Evolutionary conservation across 176 grass and related monocot genomes (phyloP), one percentile per base, ranked within the genome.

Genomic region (Coix lacrymajobi): DNA sequence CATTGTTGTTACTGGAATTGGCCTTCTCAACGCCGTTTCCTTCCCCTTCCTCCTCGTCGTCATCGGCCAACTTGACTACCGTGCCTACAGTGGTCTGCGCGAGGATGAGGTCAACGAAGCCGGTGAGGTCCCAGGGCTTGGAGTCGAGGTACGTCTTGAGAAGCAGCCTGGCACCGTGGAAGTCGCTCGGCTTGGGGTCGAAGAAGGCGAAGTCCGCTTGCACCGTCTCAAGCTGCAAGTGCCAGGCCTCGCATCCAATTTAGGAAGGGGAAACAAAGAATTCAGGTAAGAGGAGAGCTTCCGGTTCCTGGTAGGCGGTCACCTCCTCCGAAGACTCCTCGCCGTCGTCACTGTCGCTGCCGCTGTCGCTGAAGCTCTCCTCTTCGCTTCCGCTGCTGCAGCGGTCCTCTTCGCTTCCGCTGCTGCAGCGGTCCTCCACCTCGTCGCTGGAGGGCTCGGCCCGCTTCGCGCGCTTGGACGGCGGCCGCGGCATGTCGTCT

Each of bases 151-250:
- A 95, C 22, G 79, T 80, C 67, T 93, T 85, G 66, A 95, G 88
- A 34, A 98, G 92, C 60, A 95, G 82, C 79, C 83, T 91, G 29
- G 88, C 90, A 24, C 92, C 92, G 56, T 91, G 84, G 84, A 98
- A 98, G 79, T 98, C 96, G 12, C 15, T 45, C 10, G 70, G 82
- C 62, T 93, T 98, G 8, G 96, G 96, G 77, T 98, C 96, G n/a
- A 95, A 98, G 89, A 98, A 98, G 56, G 85, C 92, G 46, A 98
- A 98, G 88, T 95, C 92, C 5, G 93, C 96, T 78, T 98, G 92
- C 69, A 98, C 84, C 6, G 77, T 93, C 20, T 91, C 68, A 16
- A 86, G 52, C 74, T 91, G 33, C 48, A 76, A 1, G 30, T 36
- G 0, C 29, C 26, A 51, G 11, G 2, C 1, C 25, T 1, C 51